Evolutionary conservation across 2,329 filamentous ascomycete species (phyloP).

Genomic region (Claviceps sp.): DNA sequence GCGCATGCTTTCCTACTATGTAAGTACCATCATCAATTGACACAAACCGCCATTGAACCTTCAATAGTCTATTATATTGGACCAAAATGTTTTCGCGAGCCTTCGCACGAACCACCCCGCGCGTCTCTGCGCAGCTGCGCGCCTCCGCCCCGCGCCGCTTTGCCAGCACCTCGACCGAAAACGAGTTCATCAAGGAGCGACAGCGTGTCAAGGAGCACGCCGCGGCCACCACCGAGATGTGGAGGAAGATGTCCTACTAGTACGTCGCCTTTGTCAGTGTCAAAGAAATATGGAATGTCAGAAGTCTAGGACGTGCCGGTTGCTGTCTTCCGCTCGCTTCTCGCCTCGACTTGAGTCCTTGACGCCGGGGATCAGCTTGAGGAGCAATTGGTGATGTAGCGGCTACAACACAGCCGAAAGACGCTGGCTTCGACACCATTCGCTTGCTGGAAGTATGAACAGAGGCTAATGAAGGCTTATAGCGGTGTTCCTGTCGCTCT

Average conservation of each 20-base stretch:
- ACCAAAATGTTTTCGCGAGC: slow-evolving; percentile 50
- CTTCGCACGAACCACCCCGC: slow-evolving; percentile 48
- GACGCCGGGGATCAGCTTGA: background rate
- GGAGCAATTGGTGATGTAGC: background rate
- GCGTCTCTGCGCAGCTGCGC: slow-evolving; percentile 46
- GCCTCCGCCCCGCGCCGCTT: slow-evolving; percentile 55
- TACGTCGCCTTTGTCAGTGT: slow-evolving; percentile 36
- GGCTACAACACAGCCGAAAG: background rate
- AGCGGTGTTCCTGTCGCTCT: slow-evolving; percentile 67
- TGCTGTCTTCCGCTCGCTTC: background rate
- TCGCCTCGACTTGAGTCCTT: background rate
- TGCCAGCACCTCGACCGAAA: slow-evolving; percentile 63
- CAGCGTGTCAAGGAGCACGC: slow-evolving; percentile 85
- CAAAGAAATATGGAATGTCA: background rate
- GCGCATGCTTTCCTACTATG: background rate
- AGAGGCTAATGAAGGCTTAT: slow-evolving; percentile 8
- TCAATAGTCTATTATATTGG: no score
- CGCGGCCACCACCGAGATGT: slow-evolving; percentile 70
- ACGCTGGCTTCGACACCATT: background rate
- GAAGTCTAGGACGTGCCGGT: background rate
- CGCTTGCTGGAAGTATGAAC: background rate
- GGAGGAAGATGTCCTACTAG: slow-evolving; percentile 94
- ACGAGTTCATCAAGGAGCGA: slow-evolving; percentile 88
- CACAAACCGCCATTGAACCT: background rate
- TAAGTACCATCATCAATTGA: slow-evolving; percentile 12